Evolutionary conservation across 139 green algal genomes (phyloP).

Genomic region (Ulvella scutata): DNA sequence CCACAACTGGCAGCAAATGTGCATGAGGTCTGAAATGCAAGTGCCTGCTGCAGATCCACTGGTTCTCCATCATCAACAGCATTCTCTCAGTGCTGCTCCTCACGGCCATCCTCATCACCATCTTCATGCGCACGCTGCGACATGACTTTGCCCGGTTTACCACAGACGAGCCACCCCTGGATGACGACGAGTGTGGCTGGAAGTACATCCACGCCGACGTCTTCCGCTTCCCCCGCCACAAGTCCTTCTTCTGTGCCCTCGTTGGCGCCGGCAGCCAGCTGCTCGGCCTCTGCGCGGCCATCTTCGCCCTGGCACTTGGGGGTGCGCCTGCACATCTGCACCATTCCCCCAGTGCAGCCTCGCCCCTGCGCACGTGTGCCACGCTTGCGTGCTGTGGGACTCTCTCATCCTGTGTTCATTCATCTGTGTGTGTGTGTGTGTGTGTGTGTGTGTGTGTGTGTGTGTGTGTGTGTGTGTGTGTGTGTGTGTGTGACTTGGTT

Average conservation of each 20-base stretch:
- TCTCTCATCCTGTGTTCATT: too few species aligned
- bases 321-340: too few species aligned
- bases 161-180: constrained; percentile 25
- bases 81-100: constrained; percentile 83
- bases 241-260: constrained; percentile 65
- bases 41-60: constrained; percentile 63
- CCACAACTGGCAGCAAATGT: too few species aligned
- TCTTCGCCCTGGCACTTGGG: constrained; percentile 8
- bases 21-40: too few species aligned
- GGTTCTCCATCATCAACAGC: constrained; percentile 86
- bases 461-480: too few species aligned
- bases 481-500: too few species aligned
- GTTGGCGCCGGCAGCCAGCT: constrained; percentile 64
- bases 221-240: constrained; percentile 66
- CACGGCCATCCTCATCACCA: constrained; percentile 83
- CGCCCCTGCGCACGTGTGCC: too few species aligned
- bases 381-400: too few species aligned
- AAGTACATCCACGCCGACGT: constrained; percentile 88
- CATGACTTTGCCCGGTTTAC: constrained; percentile 76
- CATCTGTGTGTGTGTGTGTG: too few species aligned
- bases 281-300: not conserved
- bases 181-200: constrained; percentile 61
- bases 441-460: too few species aligned
- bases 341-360: too few species aligned
- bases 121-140: constrained; percentile 76